Evolutionary conservation across 352 stramenopile species (phyloP).

Genomic region (Globisporangium mamillatum): DNA sequence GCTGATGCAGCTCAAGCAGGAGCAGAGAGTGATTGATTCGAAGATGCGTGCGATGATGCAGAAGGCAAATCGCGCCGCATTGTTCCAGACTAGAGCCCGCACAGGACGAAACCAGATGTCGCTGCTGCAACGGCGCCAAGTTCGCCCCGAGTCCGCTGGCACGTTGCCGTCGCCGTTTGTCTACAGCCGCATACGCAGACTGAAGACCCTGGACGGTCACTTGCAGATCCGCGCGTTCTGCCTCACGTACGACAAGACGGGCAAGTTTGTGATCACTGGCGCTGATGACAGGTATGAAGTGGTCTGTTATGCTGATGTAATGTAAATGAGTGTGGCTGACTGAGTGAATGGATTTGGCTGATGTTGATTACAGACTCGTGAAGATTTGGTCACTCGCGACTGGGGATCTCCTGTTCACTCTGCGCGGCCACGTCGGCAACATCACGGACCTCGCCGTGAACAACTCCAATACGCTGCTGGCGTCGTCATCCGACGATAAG

Average conservation of each 20-base stretch:
- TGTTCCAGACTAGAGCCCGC: constrained; percentile 46
- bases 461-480: constrained; percentile 72
- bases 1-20: constrained; percentile 61
- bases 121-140: constrained; percentile 47
- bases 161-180: constrained; percentile 54
- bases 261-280: constrained; percentile 96
- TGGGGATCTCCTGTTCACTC: constrained; percentile 75
- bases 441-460: constrained; percentile 90
- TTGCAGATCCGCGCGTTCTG: constrained; percentile 94
- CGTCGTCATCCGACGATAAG: constrained; percentile 88
- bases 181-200: constrained; percentile 72
- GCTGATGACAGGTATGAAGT: constrained; percentile 89
- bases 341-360: not conserved
- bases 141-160: constrained; percentile 28
- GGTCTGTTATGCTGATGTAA: not conserved
- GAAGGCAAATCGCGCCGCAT: constrained; percentile 31
- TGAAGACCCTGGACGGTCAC: constrained; percentile 92
- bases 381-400: constrained; percentile 95
- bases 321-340: not conserved
- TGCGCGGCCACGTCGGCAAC: constrained; percentile 85
- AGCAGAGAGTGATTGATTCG: constrained; percentile 31
- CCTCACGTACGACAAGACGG: constrained; percentile 94
- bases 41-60: constrained; percentile 36
- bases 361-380: constrained; percentile 68
- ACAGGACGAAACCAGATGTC: constrained; percentile 62